phyloP scores from a whole-genome alignment of 2,329 filamentous ascomycete genomes.

The Cyphellophora europaea region DNA sequence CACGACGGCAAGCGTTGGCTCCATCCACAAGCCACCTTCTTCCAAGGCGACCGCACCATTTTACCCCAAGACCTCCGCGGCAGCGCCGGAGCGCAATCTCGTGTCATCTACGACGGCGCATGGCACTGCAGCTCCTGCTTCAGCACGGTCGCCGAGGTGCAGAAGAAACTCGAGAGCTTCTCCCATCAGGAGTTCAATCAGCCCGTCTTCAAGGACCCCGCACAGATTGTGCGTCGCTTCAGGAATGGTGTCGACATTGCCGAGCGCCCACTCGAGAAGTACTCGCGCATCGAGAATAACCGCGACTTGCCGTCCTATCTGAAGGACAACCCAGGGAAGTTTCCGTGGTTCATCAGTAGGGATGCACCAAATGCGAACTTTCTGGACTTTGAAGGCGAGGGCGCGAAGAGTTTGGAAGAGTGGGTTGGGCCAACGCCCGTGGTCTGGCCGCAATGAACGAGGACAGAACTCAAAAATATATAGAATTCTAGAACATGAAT shows the following conservation, averaged over 20 bases:
- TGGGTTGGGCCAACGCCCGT: background rate
- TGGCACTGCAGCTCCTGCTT: conserved; percentile 59
- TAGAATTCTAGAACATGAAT: too few relatives aligned
- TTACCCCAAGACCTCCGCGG: conserved; percentile 44
- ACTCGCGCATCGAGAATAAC: conserved; percentile 24
- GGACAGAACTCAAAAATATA: background rate
- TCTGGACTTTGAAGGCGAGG: conserved; percentile 17
- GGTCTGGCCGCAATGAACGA: background rate
- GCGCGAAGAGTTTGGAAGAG: background rate
- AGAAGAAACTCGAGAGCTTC: conserved; percentile 48
- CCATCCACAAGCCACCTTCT: conserved; percentile 53
- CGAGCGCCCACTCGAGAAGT: conserved; percentile 39
- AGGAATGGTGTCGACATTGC: conserved; percentile 47
- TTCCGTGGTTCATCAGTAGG: conserved; percentile 30
- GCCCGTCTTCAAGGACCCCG: conserved; percentile 36
- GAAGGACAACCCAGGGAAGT: conserved; percentile 23
- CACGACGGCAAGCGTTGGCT: conserved; percentile 37
- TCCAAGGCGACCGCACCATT: conserved; percentile 41
- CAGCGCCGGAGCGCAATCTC: background rate
- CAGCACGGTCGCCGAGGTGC: conserved; percentile 44
- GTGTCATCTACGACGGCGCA: conserved; percentile 37
- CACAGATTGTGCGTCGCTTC: conserved; percentile 42
- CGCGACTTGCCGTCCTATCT: conserved; percentile 45
- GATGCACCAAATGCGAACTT: conserved; percentile 31
- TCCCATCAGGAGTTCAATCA: conserved; percentile 47